Base-by-base conservation (phyloP, 116 monocot species). In the Cymodocea nodosa region DNA sequence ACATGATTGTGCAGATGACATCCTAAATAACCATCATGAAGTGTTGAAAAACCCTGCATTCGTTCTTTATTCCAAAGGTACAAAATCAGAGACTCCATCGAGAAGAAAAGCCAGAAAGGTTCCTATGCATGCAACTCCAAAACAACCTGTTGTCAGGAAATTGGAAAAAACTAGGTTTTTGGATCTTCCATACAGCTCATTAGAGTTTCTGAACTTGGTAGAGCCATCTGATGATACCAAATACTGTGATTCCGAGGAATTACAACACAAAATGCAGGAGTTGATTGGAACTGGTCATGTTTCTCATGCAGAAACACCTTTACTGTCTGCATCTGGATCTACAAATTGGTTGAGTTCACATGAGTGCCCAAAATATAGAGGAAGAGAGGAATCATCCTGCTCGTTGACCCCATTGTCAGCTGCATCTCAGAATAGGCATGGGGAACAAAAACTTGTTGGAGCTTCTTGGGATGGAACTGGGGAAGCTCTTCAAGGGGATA, bases 391-490 rank as follows among this genome's bases (percentile, higher is more conserved):
- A 52, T 97, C 86, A 52, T 89, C 88, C 54, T 74, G 69, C 56
- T 97, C 88, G 59, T 75, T 64, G 62, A 92, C 97, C 58, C 97
- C 97, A 30, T 80, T 75, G 65, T 97, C 92, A 44, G 80, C 86
- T 64, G 82, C 79, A 63, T 88, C 97, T 49, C 80, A 80, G 66
- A 62, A 63, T 15, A 80, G 77, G 68, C 66, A 70, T 59, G 69
- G 71, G 56, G 69, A 58, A 69, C 60, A 30, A 23, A 77, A 84
- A 23, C 65, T 84, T 40, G 82, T 75, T 69, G 78, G 68, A 13
- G 48, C 73, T 9, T 92, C 87, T 40, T 84, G 78, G 69, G 71
- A 84, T 75, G 91, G 73, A 55, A 75, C 78, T 24, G 57, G 71
- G 65, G 72, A 14, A 34, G 50, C 17, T 67, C 57, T 73, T 77